Evolutionary conservation across 139 green algal genomes (phyloP).

Genomic region (Protoeuglena noctilucae): DNA sequence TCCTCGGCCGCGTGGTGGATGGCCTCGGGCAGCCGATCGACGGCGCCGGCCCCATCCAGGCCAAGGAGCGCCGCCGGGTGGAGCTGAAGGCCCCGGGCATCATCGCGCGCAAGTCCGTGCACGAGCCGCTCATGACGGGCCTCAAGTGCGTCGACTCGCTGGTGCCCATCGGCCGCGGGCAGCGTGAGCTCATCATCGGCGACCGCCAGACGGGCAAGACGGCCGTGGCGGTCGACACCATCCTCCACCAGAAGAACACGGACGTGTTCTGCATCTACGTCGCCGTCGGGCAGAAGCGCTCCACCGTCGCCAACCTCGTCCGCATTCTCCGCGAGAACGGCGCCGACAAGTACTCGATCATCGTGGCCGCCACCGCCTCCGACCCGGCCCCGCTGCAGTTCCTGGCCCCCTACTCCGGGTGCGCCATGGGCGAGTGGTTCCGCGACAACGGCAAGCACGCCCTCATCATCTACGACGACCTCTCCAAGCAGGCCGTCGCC

Average conservation of each 20-base stretch:
- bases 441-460: slow-evolving; percentile 54
- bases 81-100: slow-evolving; percentile 71
- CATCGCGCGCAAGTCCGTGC: slow-evolving; percentile 44
- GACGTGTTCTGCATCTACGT: slow-evolving; percentile 81
- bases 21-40: slow-evolving; percentile 72
- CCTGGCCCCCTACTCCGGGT: slow-evolving; percentile 77
- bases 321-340: slow-evolving; percentile 14
- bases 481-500: slow-evolving; percentile 77
- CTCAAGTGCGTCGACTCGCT: slow-evolving; percentile 66
- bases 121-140: slow-evolving; percentile 52
- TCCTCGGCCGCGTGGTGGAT: slow-evolving; percentile 69
- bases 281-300: slow-evolving; percentile 70
- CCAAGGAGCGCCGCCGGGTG: slow-evolving; percentile 38
- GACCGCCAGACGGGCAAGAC: slow-evolving; percentile 86
- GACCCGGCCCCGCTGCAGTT: slow-evolving; percentile 79
- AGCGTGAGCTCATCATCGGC: slow-evolving; percentile 82
- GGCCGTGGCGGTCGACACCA: slow-evolving; percentile 71
- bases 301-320: slow-evolving; percentile 65
- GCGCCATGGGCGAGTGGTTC: slow-evolving; percentile 58
- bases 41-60: slow-evolving; percentile 55
- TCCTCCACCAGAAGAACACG: slow-evolving; percentile 55
- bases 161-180: slow-evolving; percentile 71
- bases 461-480: slow-evolving; percentile 78
- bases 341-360: slow-evolving; percentile 59
- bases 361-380: slow-evolving; percentile 72